Conservation (phyloP, 139 green algal genomes). For the Trebouxia sp. region DNA sequence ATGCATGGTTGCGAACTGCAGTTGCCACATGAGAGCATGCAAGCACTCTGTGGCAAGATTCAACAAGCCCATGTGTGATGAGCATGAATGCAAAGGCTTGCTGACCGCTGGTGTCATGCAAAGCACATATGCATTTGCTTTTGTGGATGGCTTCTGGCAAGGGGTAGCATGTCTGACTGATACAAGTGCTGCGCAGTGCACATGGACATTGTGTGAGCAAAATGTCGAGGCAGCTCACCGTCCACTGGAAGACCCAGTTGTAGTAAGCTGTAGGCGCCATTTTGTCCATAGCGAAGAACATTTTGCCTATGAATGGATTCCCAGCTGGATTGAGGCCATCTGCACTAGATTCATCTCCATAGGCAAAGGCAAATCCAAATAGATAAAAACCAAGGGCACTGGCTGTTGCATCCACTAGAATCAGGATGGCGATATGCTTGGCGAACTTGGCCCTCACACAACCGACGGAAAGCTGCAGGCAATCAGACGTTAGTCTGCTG, state of each 20-base stretch:
- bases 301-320: slow-evolving; percentile 41
- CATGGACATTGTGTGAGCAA: too few relatives aligned
- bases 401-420: slow-evolving; percentile 41
- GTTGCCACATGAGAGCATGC: too few relatives aligned
- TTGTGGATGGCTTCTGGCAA: too few relatives aligned
- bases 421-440: slow-evolving; percentile 51
- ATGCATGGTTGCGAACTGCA: too few relatives aligned
- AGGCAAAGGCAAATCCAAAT: slow-evolving; percentile 44
- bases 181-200: too few relatives aligned
- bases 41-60: too few relatives aligned
- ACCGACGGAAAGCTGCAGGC: slow-evolving; percentile 42
- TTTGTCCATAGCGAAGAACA: slow-evolving; percentile 35
- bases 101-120: too few relatives aligned
- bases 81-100: too few relatives aligned
- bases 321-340: background rate
- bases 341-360: slow-evolving; percentile 7
- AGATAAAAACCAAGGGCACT: slow-evolving; percentile 43
- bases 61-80: too few relatives aligned
- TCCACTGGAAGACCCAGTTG: slow-evolving; percentile 44
- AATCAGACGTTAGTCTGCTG: background rate
- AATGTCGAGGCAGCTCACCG: too few relatives aligned
- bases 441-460: slow-evolving; percentile 44
- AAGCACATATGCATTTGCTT: too few relatives aligned
- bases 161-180: too few relatives aligned
- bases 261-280: slow-evolving; percentile 23